These are phyloP conservation scores for Oxytropis ochrocephala DNA, from an alignment of 306 rosid genomes.

Conservation along the genomic window DNA sequence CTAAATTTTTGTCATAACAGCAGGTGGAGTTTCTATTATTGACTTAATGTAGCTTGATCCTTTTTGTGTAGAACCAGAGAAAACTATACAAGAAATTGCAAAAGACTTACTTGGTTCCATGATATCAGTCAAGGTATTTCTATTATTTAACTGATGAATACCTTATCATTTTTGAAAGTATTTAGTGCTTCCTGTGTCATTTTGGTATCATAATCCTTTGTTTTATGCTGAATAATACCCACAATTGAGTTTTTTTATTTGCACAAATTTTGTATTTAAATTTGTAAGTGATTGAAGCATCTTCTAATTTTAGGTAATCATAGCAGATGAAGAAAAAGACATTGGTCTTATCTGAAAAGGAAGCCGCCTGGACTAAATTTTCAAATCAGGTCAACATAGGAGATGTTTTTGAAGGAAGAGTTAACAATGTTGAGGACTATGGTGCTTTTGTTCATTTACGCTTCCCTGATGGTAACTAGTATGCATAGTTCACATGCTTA, in stretches of 20 bases:
- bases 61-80: conserved; percentile 49
- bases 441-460: conserved; percentile 86
- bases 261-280: background rate
- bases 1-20: background rate
- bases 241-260: too few species aligned
- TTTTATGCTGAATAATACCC: too few species aligned
- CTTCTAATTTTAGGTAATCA: conserved; percentile 57
- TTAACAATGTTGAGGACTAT: conserved; percentile 70
- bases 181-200: too few species aligned
- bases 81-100: conserved; percentile 64
- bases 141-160: background rate
- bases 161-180: conserved; percentile 1
- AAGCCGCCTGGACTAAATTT: conserved; percentile 67
- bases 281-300: conserved; percentile 23
- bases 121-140: conserved; percentile 59
- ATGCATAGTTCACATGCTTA: background rate
- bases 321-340: conserved; percentile 71
- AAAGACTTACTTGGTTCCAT: conserved; percentile 46
- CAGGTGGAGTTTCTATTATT: conserved; percentile 19
- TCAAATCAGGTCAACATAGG: conserved; percentile 63
- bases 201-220: too few species aligned
- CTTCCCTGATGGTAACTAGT: conserved; percentile 70
- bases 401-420: conserved; percentile 63
- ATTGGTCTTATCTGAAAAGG: conserved; percentile 80
- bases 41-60: background rate